Base-by-base conservation (phyloP, 768 basidiomycete genomes). In the Crucibulum laeve region DNA sequence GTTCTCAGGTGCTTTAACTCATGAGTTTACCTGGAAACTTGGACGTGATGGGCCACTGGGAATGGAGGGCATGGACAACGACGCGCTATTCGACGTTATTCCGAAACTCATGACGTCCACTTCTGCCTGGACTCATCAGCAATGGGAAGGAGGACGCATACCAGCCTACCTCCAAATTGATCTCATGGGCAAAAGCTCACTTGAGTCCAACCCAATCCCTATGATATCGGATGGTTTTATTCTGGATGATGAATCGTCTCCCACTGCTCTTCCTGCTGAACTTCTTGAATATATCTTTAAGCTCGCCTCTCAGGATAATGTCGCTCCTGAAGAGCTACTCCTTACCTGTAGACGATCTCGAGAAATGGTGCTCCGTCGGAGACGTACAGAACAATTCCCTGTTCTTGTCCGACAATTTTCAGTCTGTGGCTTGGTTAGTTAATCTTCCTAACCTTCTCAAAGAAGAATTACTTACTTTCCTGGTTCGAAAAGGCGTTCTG, bases 71-170 rank as follows among this genome's bases (percentile, higher is more conserved):
- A 42, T 42, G 25, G 15, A 42, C 13, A 21, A 42, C 4, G 40
- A 30, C 4, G 21, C 28, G 30, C 21, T 42, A 17, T 42, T 42
- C 26, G 30, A 32, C 21, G 30, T 30, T 15, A 26, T 42, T 18
- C 40, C 40, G 26, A 42, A 42, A 14, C 21, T 42, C 25, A 30
- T 14, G 25, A 42, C 25, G 21, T 42, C 40, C n/a, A 42, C 40
- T 8, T 26, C 3, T 3, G 40, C 40, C 11, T 42, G 40, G 40
- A 42, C 40, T 26, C 30, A 28, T 30, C 7, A 30, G 15, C 25
- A 24, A 30, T 42, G 40, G 40, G 15, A 5, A 15, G 25, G 30
- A 17, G 40, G 40, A 3, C 25, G 25, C 25, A 26, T 42, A 15
- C 40, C 40, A 10, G 40, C 40, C 14, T 42, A 42, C 26, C 14